phyloP scores from a whole-genome alignment of 192 early-diverging fungal species.

The Helicostylum pulchrum region DNA sequence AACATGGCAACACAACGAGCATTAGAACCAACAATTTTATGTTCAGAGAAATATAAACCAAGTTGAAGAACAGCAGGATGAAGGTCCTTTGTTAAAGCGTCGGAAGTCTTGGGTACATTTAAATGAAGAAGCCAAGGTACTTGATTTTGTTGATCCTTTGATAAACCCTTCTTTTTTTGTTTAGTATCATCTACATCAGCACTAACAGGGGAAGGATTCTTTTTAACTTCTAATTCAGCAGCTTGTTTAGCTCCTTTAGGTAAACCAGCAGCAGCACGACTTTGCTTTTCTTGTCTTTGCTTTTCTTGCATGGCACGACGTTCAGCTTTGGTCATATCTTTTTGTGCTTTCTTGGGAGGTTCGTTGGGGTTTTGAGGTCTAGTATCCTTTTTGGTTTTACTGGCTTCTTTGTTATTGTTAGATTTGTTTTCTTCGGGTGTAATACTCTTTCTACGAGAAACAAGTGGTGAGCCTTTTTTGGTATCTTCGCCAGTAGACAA shows the following conservation, averaged over 20 bases:
- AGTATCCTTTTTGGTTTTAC: constrained; percentile 5
- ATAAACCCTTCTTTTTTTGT: constrained; percentile 27
- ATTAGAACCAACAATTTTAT: constrained; percentile 87
- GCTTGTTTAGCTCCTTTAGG: neutral
- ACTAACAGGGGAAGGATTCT: constrained; percentile 27
- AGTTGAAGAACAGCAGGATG: constrained; percentile 86
- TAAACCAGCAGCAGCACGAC: constrained; percentile 21
- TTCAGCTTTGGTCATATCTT: constrained; percentile 89
- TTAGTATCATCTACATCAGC: constrained; percentile 34
- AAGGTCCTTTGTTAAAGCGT: constrained; percentile 58
- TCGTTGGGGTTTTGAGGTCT: neutral
- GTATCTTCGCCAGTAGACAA: constrained; percentile 15
- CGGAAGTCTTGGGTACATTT: constrained; percentile 50
- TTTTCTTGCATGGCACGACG: constrained; percentile 81
- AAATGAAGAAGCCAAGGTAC: constrained; percentile 79
- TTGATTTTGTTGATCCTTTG: constrained; percentile 43
- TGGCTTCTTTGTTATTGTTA: neutral
- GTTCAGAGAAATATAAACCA: constrained; percentile 82
- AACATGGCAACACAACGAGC: constrained; percentile 87
- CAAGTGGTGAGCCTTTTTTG: neutral
- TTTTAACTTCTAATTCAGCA: constrained; percentile 21
- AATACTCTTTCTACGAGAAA: constrained; percentile 13
- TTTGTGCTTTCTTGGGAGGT: constrained; percentile 37
- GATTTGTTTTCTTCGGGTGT: neutral
- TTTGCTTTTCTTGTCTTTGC: constrained; percentile 77